These are phyloP conservation scores for Umbelopsis sp. DNA, from an alignment of 371 early-diverging fungal genomes.

Conservation along the genomic window DNA sequence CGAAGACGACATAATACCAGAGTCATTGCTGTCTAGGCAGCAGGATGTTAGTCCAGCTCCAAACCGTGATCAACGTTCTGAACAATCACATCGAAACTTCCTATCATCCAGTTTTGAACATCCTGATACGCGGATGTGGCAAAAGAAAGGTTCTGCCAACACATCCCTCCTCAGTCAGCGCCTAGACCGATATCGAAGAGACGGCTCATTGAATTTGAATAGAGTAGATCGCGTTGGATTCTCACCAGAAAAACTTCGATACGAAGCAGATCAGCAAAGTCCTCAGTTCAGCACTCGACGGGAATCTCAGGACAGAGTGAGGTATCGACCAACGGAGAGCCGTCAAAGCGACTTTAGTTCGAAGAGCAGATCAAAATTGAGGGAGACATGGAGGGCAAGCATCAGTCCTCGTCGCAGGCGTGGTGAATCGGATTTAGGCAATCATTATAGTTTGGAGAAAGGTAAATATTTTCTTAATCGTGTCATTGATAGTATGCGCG, in stretches of 20 bases:
- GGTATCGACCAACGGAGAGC: not conserved
- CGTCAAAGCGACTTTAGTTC: conserved; percentile 1
- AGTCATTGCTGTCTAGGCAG: not conserved
- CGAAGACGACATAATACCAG: not conserved
- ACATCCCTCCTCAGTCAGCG: conserved; percentile 14
- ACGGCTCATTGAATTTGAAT: not conserved
- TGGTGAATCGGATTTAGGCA: not conserved
- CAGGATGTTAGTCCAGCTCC: not conserved
- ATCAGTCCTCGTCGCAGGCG: not conserved
- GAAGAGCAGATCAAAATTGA: conserved; percentile 1
- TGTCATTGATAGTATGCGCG: too few species aligned
- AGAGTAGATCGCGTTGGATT: not conserved
- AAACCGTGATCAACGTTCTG: not conserved
- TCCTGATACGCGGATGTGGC: conserved; percentile 5
- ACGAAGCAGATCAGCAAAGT: not conserved
- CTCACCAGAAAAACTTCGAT: not conserved
- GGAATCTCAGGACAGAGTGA: not conserved
- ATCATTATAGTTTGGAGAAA: too few species aligned
- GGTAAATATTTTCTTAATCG: too few species aligned
- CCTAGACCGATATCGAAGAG: conserved; percentile 1
- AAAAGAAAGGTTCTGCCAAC: not conserved
- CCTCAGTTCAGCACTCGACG: not conserved
- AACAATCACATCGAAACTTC: not conserved
- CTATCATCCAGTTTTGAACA: conserved; percentile 11
- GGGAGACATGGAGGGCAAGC: not conserved